These are phyloP conservation scores for Cryptococcus depauperatus DNA, from an alignment of 1,284 basidiomycete genomes.

Conservation along the genomic window DNA sequence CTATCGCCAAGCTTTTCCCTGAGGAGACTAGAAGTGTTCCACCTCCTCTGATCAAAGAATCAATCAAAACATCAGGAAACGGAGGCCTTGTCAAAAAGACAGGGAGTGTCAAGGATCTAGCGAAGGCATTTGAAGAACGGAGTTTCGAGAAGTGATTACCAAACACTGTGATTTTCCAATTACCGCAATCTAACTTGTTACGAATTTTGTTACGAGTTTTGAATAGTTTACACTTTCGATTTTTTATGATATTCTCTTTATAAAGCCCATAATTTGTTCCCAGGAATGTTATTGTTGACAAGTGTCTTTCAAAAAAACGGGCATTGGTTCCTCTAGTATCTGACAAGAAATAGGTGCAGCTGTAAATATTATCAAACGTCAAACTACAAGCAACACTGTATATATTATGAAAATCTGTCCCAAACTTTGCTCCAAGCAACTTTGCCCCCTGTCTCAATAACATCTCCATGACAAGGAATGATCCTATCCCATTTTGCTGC, in stretches of 20 bases:
- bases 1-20: slow-evolving; percentile 25
- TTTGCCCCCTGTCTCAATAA: slow-evolving; percentile 68
- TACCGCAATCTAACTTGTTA: too few relatives aligned
- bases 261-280: too few relatives aligned
- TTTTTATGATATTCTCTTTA: neutral
- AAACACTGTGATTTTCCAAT: too few relatives aligned
- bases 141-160: slow-evolving; percentile 8
- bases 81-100: slow-evolving; percentile 9
- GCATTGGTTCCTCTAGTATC: too few relatives aligned
- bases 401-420: slow-evolving; percentile 30
- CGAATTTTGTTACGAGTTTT: neutral
- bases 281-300: too few relatives aligned
- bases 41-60: neutral
- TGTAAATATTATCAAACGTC: too few relatives aligned
- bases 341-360: too few relatives aligned
- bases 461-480: slow-evolving; percentile 84
- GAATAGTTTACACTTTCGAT: neutral
- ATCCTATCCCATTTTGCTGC: slow-evolving; percentile 69
- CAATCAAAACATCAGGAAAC: neutral
- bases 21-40: neutral
- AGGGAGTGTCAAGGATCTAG: slow-evolving; percentile 25
- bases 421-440: slow-evolving; percentile 55
- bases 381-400: too few relatives aligned
- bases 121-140: slow-evolving; percentile 23
- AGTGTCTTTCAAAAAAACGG: too few relatives aligned